Conservation (phyloP, 2,329 filamentous ascomycete genomes). For the Xylaria sp. region DNA sequence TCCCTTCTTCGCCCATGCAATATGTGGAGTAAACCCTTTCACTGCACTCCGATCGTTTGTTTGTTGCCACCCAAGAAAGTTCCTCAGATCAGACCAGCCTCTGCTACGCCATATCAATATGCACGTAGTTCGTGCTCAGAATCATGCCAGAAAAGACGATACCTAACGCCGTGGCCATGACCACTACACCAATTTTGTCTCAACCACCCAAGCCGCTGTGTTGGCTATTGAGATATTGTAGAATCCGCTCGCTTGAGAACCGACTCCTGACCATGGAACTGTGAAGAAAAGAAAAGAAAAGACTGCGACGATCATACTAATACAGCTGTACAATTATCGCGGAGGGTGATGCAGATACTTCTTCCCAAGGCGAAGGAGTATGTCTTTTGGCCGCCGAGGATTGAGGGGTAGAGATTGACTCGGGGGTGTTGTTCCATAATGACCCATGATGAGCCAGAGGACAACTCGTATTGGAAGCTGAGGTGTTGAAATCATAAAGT, state of each 20-base stretch:
- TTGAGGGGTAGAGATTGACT: conserved; percentile 4
- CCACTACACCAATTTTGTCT: conserved; percentile 47
- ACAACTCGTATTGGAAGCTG: background rate
- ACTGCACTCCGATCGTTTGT: conserved; percentile 4
- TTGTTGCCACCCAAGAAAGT: conserved; percentile 17
- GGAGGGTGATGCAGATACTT: conserved; percentile 13
- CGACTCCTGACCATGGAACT: conserved; percentile 42
- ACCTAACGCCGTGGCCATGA: conserved; percentile 44
- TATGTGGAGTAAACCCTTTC: conserved; percentile 2
- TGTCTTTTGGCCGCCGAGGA: conserved; percentile 7
- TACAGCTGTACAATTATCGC: conserved; percentile 41
- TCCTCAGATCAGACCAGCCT: conserved; percentile 31
- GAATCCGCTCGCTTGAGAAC: conserved; percentile 45
- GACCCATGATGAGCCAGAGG: background rate
- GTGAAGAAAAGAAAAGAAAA: conserved; percentile 18
- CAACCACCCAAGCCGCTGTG: conserved; percentile 39
- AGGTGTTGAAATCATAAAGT: background rate
- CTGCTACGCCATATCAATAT: conserved; percentile 25
- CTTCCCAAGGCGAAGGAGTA: conserved; percentile 1
- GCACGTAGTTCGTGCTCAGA: conserved; percentile 39
- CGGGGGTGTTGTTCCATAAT: background rate
- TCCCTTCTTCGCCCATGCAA: conserved; percentile 5
- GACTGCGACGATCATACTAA: conserved; percentile 43
- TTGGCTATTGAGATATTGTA: conserved; percentile 41
- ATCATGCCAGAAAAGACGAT: conserved; percentile 44